Percentiles rank a stretch among this genome's conserved stretches.
These are phyloP conservation scores for Phytophthora rubi DNA, from an alignment of 352 stramenopile species.

Conservation along the genomic window DNA sequence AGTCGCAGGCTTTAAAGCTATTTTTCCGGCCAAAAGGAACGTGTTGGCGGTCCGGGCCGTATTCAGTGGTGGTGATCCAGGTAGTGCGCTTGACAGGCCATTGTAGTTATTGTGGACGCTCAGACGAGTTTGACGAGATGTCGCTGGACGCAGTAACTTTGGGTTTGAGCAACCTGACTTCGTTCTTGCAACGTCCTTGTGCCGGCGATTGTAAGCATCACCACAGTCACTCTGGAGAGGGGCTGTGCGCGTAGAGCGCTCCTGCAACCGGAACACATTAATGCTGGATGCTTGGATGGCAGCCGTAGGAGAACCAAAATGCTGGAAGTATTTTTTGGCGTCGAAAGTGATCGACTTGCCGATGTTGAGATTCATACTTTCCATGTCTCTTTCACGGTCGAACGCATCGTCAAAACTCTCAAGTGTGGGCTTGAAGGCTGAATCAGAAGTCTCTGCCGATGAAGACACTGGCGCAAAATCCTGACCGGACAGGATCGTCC, in stretches of 20 bases:
- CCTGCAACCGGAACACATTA: conserved; percentile 11
- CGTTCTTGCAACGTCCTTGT: not conserved
- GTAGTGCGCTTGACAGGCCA: not conserved
- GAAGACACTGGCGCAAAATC: not conserved
- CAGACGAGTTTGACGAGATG: conserved; percentile 18
- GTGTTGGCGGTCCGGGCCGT: conserved; percentile 3
- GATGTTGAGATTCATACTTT: conserved; percentile 33
- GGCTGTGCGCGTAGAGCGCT: not conserved
- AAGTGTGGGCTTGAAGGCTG: conserved; percentile 29
- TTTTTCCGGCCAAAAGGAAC: conserved; percentile 13
- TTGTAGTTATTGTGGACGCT: conserved; percentile 4
- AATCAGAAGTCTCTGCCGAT: not conserved
- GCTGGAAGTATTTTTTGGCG: conserved; percentile 35
- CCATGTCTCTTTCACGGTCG: conserved; percentile 30
- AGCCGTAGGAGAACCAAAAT: conserved; percentile 22
- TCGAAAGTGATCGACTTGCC: conserved; percentile 46
- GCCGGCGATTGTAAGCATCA: conserved; percentile 1
- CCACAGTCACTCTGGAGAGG: not conserved
- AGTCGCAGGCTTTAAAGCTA: conserved; percentile 10
- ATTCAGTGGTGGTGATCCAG: conserved; percentile 4
- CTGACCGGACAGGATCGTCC: conserved; percentile 24
- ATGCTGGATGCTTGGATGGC: conserved; percentile 13
- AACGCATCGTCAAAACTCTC: conserved; percentile 32
- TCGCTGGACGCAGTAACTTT: conserved; percentile 16
- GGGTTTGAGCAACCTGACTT: conserved; percentile 26